Base-by-base conservation (phyloP, 1,284 basidiomycete species). In the Somion occarium region DNA sequence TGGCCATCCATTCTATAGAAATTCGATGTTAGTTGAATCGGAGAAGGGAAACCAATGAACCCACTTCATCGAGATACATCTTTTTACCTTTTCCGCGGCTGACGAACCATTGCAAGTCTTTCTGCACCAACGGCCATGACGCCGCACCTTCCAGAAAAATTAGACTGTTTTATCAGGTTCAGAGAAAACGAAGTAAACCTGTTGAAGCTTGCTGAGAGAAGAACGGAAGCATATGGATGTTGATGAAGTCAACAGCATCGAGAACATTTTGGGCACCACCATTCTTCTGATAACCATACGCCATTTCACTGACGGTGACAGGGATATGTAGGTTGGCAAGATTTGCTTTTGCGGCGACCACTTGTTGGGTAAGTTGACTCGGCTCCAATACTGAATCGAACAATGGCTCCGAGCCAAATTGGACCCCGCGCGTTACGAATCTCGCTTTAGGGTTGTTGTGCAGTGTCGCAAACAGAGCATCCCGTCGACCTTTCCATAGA, bases 191-290 rank as follows among this genome's bases (percentile, higher is more conserved):
- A 3, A 20, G 20, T 27, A 52, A 53, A 79, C 83, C 82, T 19
- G 72, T 82, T 0, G 80, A 81, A 22, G 83, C 84, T 26, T 72
- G 47, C 47, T 71, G 63, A 7, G 77, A 74, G 63, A 91, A 91
- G 70, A 88, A 91, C 2, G 88, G 87, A 38, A 90, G 68, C 71
- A 85, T 84, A 61, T 91, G 85, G 0, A 78, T 78, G 56, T 87
- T 80, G 53, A 91, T 78, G 39, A 76, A 72, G 61, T 90, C 84
- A 24, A 87, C 69, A 0, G 83, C 79, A 54, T 79, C 67, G 47
- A 91, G 71, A n/a, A 90, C 80, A 41, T 75, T 68, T 49, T 76
- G 72, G 12, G 80, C 78, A 13, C 79, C 80, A 45, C 73, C 76
- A 24, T 71, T 63, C 54, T 73, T 69, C 59, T 79, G 73, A 54